Percentiles rank a stretch among this genome's conserved stretches.
Conservation (phyloP, 2,329 filamentous ascomycete genomes). For the Corinectria fuckeliana region DNA sequence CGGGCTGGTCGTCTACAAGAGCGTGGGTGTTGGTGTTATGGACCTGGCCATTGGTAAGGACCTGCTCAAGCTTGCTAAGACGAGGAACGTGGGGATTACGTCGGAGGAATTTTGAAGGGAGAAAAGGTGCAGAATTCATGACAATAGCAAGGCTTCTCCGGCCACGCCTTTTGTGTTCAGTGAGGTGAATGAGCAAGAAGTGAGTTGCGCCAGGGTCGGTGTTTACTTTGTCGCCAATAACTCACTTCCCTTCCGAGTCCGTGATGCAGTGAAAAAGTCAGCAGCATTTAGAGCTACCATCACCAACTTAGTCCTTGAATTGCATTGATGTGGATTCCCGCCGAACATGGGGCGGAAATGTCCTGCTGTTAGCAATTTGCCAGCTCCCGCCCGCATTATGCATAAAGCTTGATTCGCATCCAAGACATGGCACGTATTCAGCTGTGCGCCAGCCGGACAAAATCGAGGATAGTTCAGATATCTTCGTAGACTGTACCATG, state of each 20-base stretch:
- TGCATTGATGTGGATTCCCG: neutral
- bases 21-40: conserved; percentile 72
- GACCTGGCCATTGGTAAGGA: conserved; percentile 69
- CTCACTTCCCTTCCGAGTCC: too few species aligned
- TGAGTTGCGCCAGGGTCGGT: too few species aligned
- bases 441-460: too few species aligned
- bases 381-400: neutral
- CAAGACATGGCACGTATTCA: too few species aligned
- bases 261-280: too few species aligned
- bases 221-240: too few species aligned
- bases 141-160: neutral
- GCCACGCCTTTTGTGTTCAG: too few species aligned
- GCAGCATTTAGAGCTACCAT: too few species aligned
- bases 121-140: neutral
- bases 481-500: too few species aligned
- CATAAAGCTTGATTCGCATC: neutral
- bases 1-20: conserved; percentile 74
- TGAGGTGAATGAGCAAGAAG: too few species aligned
- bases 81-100: conserved; percentile 56
- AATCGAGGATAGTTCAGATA: too few species aligned
- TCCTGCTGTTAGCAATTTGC: neutral
- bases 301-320: neutral
- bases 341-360: neutral
- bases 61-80: conserved; percentile 61
- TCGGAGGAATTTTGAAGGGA: conserved; percentile 30